Evolutionary conservation across 2,329 filamentous ascomycete genomes (phyloP).

Genomic region (Alternaria triticina): DNA sequence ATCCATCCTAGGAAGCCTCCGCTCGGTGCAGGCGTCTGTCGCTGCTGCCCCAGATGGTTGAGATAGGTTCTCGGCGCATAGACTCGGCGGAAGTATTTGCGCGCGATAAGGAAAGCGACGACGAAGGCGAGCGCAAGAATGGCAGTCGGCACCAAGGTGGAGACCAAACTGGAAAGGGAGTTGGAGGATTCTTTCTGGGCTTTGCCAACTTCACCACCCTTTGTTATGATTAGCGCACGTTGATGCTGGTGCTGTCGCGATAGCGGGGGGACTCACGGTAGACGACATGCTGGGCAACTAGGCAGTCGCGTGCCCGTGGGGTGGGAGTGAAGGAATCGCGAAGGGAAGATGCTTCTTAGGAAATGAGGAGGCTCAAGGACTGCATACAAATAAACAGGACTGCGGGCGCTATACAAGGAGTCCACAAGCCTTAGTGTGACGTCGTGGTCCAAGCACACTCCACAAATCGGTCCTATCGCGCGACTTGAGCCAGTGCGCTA

Average conservation of each 20-base stretch:
- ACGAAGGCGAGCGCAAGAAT: conserved; percentile 39
- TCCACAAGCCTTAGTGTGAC: conserved; percentile 19
- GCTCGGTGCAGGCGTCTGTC: conserved; percentile 55
- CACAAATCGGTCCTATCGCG: conserved; percentile 17
- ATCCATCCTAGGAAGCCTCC: conserved; percentile 62
- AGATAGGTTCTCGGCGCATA: conserved; percentile 57
- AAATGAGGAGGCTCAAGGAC: conserved; percentile 13
- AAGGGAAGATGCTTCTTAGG: conserved; percentile 8
- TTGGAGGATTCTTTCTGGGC: conserved; percentile 47
- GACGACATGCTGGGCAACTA: conserved; percentile 30
- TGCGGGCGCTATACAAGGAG: conserved; percentile 24
- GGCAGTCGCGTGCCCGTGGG: conserved; percentile 13
- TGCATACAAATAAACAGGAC: conserved; percentile 26
- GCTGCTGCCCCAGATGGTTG: conserved; percentile 49
- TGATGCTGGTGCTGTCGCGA: background rate
- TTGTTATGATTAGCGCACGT: conserved; percentile 12
- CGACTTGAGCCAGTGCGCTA: conserved; percentile 6
- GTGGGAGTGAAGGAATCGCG: background rate
- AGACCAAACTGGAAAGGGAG: conserved; percentile 53
- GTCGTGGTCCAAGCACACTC: conserved; percentile 21
- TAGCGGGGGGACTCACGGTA: conserved; percentile 15
- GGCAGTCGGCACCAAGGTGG: conserved; percentile 41
- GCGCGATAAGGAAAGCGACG: conserved; percentile 51
- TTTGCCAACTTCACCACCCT: conserved; percentile 31
- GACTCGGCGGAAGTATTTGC: conserved; percentile 51